Conservation (phyloP, 345 rosid species). For the Camelina neglecta region DNA sequence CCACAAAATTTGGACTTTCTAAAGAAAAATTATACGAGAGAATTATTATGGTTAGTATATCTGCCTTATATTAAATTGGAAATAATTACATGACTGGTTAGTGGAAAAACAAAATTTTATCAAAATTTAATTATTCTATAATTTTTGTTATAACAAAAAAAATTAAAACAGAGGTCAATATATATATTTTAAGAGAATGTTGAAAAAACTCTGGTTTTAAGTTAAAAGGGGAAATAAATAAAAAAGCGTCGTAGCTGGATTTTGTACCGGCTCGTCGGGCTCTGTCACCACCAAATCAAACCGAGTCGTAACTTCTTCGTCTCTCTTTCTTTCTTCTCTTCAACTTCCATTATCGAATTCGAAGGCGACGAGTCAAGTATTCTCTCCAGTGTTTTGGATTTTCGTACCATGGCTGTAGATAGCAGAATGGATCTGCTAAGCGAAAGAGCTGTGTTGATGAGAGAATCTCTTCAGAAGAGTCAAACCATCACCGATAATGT, state of each 20-base stretch:
- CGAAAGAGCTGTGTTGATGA: constrained; percentile 79
- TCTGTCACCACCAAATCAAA: constrained; percentile 32
- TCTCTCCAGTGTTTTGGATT: constrained; percentile 6
- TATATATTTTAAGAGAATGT: not conserved
- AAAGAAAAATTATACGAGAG: not conserved
- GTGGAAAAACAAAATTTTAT: not conserved
- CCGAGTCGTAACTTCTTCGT: constrained; percentile 32
- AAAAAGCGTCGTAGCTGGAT: constrained; percentile 21
- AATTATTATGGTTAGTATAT: not conserved
- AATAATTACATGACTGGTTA: not conserved
- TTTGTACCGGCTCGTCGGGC: constrained; percentile 34
- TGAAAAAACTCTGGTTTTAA: not conserved
- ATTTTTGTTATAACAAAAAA: not conserved
- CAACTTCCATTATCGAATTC: constrained; percentile 6
- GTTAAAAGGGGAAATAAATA: not conserved
- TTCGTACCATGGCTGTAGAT: constrained; percentile 50
- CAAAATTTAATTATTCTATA: not conserved
- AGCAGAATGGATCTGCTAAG: constrained; percentile 68
- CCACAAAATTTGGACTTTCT: not conserved
- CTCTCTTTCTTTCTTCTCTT: constrained; percentile 34
- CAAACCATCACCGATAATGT: constrained; percentile 90
- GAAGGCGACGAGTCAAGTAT: not conserved
- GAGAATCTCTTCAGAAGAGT: constrained; percentile 79
- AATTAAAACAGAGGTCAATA: not conserved
- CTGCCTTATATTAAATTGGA: not conserved